Base-by-base conservation (phyloP, 2,329 filamentous ascomycete genomes). In the Alternaria conjuncta region DNA sequence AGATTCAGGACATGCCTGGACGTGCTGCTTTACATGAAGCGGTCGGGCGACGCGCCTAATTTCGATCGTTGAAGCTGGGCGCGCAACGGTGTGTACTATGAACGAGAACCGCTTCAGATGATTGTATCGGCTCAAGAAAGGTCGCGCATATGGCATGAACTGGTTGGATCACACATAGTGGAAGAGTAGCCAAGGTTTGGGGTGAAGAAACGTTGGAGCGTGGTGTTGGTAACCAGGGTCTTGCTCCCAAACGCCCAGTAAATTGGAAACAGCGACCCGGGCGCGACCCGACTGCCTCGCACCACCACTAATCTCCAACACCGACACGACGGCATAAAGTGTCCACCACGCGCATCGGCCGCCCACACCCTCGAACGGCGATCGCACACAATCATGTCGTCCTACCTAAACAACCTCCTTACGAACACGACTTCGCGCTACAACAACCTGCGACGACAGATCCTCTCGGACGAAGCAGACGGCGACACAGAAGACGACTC, bases 401-500 rank as follows among this genome's bases (percentile, higher is more conserved):
- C 90, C 72, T 96, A 94, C 86, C 92, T 96, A 82, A 92, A 90
- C 75, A 92, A 90, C 77, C 86, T 89, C 79, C 87, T 84, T 81
- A 88, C 80, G 73, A 84, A 80, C 69, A 88, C 79, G 69, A 88
- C 81, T 76, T 84, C 86, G 47, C 84, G 85, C 57, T 87, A 89
- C 79, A 87, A 84, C 77, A 84, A 84, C 49, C 82, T 89, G 58
- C 86, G 86, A 43, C 85, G 82, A 62, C 90, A 90, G 65, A 89
- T 93, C 65, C 88, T 94, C 67, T 88, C 92, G 36, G 81, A 81
- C 77, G 84, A 86, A 75, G 80, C 81, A 60, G 84, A 86, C 76
- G 84, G 84, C 73, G 84, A 86, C 76, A 85, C 84, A 57, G 83
- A 96, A 81, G 94, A 98, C 83, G 93, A 97, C 83, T 96, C 94